phyloP scores from a whole-genome alignment of 2,329 filamentous ascomycete genomes.

The Lithohypha guttulata region DNA sequence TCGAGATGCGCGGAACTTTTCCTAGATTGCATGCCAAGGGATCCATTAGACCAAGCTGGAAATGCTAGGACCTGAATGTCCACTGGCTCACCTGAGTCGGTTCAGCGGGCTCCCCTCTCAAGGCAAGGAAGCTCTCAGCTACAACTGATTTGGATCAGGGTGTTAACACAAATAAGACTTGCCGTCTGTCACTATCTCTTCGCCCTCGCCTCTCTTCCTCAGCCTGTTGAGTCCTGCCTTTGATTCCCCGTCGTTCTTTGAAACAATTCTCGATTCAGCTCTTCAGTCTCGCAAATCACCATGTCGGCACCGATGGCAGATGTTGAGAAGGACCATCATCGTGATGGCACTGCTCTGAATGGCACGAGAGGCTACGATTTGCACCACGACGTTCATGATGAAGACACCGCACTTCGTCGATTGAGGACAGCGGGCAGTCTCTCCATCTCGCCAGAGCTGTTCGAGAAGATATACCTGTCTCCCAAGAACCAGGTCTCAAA shows the following conservation, averaged over 20 bases:
- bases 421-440: constrained; percentile 43
- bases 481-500: constrained; percentile 27
- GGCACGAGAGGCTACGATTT: constrained; percentile 21
- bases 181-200: background rate
- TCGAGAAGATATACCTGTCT: constrained; percentile 28
- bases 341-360: constrained; percentile 19
- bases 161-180: background rate
- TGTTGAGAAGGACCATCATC: constrained; percentile 22
- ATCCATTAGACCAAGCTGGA: background rate
- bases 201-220: background rate
- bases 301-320: constrained; percentile 20
- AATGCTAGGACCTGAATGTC: background rate
- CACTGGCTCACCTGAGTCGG: background rate
- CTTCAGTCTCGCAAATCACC: background rate
- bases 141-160: background rate
- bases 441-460: constrained; percentile 27
- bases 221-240: background rate
- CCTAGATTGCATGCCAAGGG: background rate
- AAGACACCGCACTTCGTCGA: constrained; percentile 29
- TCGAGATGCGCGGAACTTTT: background rate
- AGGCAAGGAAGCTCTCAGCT: background rate
- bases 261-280: background rate
- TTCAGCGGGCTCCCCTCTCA: constrained; percentile 5
- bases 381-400: constrained; percentile 20
- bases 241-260: background rate